Percentiles rank a stretch among this genome's conserved stretches.
These are phyloP conservation scores for Lipomyces kockii DNA, from an alignment of 805 yeast genomes.

Conservation along the genomic window DNA sequence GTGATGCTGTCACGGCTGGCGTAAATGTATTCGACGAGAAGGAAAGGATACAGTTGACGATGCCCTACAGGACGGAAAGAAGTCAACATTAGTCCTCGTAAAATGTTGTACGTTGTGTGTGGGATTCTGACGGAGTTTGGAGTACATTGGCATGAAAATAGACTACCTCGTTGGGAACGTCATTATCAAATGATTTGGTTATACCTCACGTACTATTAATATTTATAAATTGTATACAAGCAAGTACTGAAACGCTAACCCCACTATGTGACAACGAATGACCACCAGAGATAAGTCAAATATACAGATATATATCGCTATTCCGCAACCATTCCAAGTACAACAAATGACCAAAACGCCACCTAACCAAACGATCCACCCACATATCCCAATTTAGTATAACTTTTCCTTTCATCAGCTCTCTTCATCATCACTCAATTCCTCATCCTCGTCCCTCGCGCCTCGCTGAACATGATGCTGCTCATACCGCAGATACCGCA, in stretches of 20 bases:
- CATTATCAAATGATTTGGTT: too few relatives aligned
- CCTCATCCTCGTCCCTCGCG: neutral
- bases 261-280: neutral
- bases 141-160: neutral
- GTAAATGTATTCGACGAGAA: slow-evolving; percentile 14
- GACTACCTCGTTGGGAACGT: neutral
- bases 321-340: neutral
- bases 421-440: neutral
- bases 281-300: neutral
- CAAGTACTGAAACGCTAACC: neutral
- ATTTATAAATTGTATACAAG: neutral
- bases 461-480: neutral
- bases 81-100: neutral
- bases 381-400: neutral
- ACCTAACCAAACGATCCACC: neutral
- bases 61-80: neutral
- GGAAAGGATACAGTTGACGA: slow-evolving; percentile 6
- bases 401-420: neutral
- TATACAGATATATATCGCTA: neutral
- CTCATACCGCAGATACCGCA: slow-evolving; percentile 26
- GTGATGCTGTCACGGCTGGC: slow-evolving; percentile 14
- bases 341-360: neutral
- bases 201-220: neutral
- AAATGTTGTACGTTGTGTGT: neutral
- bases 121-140: slow-evolving; percentile 1